Percentiles rank a stretch among this genome's conserved stretches.
phyloP scores from a whole-genome alignment of 192 early-diverging fungal species.

The Backusella australiensis region DNA sequence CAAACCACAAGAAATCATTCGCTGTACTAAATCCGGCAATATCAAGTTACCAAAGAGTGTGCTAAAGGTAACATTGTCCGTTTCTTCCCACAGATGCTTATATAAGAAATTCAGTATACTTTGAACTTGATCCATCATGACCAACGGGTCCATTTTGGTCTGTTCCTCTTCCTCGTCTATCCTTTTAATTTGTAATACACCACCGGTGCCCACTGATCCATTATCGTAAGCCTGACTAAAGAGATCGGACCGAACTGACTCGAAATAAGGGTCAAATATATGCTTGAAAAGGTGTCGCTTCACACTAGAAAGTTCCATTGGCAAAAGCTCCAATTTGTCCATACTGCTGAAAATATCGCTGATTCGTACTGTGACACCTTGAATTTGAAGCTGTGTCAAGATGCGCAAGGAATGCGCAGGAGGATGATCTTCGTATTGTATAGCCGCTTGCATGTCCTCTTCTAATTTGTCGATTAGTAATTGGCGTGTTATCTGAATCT shows the following conservation, averaged over 20 bases:
- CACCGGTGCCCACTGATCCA: background rate
- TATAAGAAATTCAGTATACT: constrained; percentile 21
- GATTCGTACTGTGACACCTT: background rate
- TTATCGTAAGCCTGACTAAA: constrained; percentile 7
- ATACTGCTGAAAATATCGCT: background rate
- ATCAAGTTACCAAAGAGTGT: constrained; percentile 25
- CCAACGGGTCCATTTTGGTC: background rate
- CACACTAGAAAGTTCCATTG: background rate
- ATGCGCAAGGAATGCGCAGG: background rate
- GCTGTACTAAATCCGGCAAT: constrained; percentile 10
- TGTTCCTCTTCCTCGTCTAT: background rate
- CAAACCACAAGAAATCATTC: constrained; percentile 12
- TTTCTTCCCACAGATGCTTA: constrained; percentile 13
- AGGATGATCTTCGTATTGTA: constrained; percentile 1
- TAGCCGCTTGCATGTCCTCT: background rate
- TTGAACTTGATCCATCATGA: constrained; percentile 5
- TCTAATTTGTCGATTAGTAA: background rate
- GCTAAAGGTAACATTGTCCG: background rate
- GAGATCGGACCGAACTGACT: background rate
- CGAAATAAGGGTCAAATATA: constrained; percentile 19
- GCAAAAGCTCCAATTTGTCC: constrained; percentile 5
- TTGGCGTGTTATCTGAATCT: background rate
- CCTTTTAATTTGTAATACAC: constrained; percentile 4
- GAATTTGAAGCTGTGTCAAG: background rate
- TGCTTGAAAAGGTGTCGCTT: constrained; percentile 17